These are phyloP conservation scores for Corchorus olitorius DNA, from an alignment of 345 rosid genomes.

Conservation along the genomic window DNA sequence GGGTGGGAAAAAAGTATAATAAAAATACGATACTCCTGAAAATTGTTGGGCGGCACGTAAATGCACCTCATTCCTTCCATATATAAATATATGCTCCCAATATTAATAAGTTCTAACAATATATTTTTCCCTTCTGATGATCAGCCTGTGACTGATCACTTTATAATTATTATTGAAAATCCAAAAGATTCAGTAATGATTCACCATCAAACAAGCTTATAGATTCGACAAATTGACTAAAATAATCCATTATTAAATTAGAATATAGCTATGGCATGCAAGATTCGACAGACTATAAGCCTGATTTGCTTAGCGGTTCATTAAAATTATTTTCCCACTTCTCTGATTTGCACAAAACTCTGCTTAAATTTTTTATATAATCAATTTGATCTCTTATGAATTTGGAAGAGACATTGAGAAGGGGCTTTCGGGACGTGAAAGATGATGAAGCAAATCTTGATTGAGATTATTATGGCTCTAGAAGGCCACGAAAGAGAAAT, in stretches of 20 bases:
- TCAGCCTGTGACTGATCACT: neutral
- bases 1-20: too few relatives aligned
- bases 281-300: neutral
- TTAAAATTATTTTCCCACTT: neutral
- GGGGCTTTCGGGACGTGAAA: neutral
- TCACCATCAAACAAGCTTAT: constrained; percentile 6
- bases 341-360: too few relatives aligned
- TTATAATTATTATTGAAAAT: neutral
- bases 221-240: neutral
- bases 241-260: neutral
- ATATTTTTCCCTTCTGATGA: too few relatives aligned
- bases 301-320: neutral
- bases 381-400: constrained; percentile 3
- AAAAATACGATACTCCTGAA: too few relatives aligned
- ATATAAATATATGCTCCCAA: too few relatives aligned
- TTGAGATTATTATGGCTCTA: constrained; percentile 11
- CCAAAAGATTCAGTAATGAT: neutral
- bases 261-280: neutral
- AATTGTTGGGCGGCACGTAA: constrained; percentile 1
- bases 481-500: neutral
- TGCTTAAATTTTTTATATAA: too few relatives aligned
- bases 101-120: too few relatives aligned
- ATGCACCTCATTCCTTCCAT: neutral
- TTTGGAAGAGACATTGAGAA: neutral
- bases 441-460: constrained; percentile 6